Evolutionary conservation across 202 grass and related monocot species (phyloP).

Genomic region (Hordeum pubiflorum): DNA sequence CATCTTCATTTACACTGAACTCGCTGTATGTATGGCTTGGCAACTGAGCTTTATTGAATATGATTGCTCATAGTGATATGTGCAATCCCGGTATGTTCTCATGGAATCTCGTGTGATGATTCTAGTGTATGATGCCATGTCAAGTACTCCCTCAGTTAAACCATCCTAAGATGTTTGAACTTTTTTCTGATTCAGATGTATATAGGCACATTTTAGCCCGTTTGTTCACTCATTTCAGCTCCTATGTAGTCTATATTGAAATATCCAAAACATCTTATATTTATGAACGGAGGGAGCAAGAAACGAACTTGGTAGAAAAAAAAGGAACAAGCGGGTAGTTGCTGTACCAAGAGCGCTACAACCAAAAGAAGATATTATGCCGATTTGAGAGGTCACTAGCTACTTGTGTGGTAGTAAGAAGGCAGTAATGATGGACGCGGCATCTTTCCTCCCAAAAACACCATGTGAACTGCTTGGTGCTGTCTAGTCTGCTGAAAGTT

Average conservation of each 20-base stretch:
- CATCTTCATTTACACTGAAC: not conserved
- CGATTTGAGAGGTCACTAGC: not conserved
- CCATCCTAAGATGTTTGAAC: too few relatives aligned
- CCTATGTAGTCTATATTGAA: too few relatives aligned
- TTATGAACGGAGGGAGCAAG: not conserved
- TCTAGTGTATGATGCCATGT: not conserved
- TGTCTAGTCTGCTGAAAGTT: not conserved
- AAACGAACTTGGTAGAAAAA: not conserved
- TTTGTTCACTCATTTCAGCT: too few relatives aligned
- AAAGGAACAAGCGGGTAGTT: not conserved
- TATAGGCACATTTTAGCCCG: too few relatives aligned
- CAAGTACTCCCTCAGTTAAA: not conserved
- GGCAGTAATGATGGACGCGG: not conserved
- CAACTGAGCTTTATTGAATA: not conserved
- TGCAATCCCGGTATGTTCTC: not conserved
- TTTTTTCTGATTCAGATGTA: too few relatives aligned
- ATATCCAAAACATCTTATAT: too few relatives aligned
- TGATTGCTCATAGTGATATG: not conserved
- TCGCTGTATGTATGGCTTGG: not conserved
- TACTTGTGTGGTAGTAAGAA: not conserved
- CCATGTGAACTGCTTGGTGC: not conserved
- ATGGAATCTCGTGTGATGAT: conserved; percentile 4
- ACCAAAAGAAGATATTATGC: conserved; percentile 18
- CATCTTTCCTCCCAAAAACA: not conserved
- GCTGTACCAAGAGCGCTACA: not conserved